phyloP scores from a whole-genome alignment of 805 yeast genomes.

The Saccharomycopsis sp. region DNA sequence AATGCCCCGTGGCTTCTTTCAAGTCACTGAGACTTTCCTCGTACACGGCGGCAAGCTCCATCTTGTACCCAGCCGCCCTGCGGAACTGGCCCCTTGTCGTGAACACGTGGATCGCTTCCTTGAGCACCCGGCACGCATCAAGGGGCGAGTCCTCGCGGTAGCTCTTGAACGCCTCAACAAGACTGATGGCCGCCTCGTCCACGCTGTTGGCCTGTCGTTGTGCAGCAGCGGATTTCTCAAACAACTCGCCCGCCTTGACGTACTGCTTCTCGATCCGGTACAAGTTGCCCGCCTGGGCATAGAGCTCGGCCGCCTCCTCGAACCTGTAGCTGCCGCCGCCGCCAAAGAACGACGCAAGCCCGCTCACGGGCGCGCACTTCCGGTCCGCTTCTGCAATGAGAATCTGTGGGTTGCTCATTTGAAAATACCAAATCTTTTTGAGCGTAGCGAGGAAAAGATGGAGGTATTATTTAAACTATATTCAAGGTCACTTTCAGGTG shows the following conservation, averaged over 20 bases:
- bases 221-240: constrained; percentile 75
- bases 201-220: constrained; percentile 66
- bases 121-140: constrained; percentile 69
- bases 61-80: constrained; percentile 84
- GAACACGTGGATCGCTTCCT: constrained; percentile 72
- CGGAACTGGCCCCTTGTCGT: constrained; percentile 91
- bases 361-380: constrained; percentile 59
- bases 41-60: constrained; percentile 81
- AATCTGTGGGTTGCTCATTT: too few species aligned
- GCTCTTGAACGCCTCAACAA: constrained; percentile 85
- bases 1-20: constrained; percentile 62
- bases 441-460: too few species aligned
- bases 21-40: constrained; percentile 66
- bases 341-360: constrained; percentile 63
- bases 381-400: constrained; percentile 62
- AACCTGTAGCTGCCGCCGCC: constrained; percentile 50
- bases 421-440: too few species aligned
- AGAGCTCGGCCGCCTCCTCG: constrained; percentile 91
- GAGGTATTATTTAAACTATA: too few species aligned
- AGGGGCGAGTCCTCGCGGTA: constrained; percentile 65
- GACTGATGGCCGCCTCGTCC: constrained; percentile 87
- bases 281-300: constrained; percentile 86
- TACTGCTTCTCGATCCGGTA: constrained; percentile 71
- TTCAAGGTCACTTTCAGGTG: too few species aligned
- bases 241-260: constrained; percentile 69